Base-by-base conservation (phyloP, 2,329 filamentous ascomycete genomes). In the Scedosporium minutisporum region DNA sequence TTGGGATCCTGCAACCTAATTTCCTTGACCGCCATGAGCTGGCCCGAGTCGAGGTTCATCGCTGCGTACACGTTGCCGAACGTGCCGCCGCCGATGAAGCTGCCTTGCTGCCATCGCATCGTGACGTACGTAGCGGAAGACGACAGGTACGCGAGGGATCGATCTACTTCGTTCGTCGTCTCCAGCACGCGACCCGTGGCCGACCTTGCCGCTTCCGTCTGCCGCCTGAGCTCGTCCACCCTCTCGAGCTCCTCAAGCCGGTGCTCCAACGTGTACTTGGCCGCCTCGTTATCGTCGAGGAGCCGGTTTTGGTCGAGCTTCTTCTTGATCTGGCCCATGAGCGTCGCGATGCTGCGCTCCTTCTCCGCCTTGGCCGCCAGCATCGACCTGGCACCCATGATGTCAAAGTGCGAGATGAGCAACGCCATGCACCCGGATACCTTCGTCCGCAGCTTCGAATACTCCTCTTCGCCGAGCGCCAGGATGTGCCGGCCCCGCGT, bases 1-100 rank as follows among this genome's bases (percentile, higher is more conserved):
- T 97, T 95, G 42, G 95, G 95, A 72, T 99, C 95, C 76, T 97
- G 95, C 29, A 99, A 82, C 65, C 95, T 88, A 68, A 99, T 99
- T 75, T 99, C 95, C 76, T 99, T 99, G 68, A 99, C 95, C 3
- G 95, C 95, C 93, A 99, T 97, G 65, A 97, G 77, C 71, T 96
- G 92, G 63, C 93, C 93, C 27, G 91, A 93, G 76, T 99, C 96
- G 61, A 99, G 80, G 71, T 99, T 97, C 84, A 97, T 96, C 41
- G 93, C 95, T 41, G 92, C 92, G 71, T 99, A 99, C 10, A 99
- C 95, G 61, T 93, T 96, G 65, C 95, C 95, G 75, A 99, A 99
- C 0, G 93, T 97, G 67, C 95, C 95, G 61, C 95, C 93, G 60
- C 95, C 95, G 53, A 99, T 91, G 71, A 96, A 99, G 69, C 96